These are phyloP conservation scores for Epichloe brachyelytri DNA, from an alignment of 2,329 filamentous ascomycete genomes.

Conservation along the genomic window DNA sequence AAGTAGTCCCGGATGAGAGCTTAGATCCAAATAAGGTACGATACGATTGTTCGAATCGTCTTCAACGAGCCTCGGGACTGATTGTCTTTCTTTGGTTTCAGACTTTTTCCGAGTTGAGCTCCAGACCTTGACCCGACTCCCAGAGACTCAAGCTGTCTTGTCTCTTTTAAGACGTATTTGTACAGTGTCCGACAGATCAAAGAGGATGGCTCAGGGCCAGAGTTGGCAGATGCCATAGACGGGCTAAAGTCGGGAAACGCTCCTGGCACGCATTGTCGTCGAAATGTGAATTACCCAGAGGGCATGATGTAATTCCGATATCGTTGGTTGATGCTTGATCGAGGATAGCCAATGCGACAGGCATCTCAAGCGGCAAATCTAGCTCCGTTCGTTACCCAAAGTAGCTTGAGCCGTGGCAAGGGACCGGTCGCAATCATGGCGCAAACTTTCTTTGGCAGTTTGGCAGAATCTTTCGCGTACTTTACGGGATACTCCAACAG, in stretches of 20 bases:
- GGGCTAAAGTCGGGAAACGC: conserved; percentile 37
- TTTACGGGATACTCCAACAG: not conserved
- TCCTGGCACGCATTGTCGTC: conserved; percentile 21
- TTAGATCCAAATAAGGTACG: conserved; percentile 26
- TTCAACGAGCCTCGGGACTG: not conserved
- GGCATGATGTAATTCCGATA: not conserved
- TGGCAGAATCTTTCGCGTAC: not conserved
- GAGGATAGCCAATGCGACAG: not conserved
- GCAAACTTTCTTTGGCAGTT: not conserved
- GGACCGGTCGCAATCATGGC: not conserved
- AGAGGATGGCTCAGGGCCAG: conserved; percentile 31
- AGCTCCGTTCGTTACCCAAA: not conserved
- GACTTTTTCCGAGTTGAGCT: conserved; percentile 33
- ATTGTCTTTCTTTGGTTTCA: conserved; percentile 7
- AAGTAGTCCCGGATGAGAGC: conserved; percentile 20
- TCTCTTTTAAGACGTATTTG: conserved; percentile 44
- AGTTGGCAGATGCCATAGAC: conserved; percentile 39
- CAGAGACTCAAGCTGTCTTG: conserved; percentile 30
- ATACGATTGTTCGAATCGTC: not conserved
- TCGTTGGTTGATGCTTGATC: not conserved
- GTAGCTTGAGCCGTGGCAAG: not conserved
- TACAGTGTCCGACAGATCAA: conserved; percentile 36
- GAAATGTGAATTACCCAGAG: not conserved
- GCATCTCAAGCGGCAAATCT: not conserved
- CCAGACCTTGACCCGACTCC: conserved; percentile 38